Base-by-base conservation (phyloP, 192 early-diverging fungal species). In the Glomus cerebriforme region DNA sequence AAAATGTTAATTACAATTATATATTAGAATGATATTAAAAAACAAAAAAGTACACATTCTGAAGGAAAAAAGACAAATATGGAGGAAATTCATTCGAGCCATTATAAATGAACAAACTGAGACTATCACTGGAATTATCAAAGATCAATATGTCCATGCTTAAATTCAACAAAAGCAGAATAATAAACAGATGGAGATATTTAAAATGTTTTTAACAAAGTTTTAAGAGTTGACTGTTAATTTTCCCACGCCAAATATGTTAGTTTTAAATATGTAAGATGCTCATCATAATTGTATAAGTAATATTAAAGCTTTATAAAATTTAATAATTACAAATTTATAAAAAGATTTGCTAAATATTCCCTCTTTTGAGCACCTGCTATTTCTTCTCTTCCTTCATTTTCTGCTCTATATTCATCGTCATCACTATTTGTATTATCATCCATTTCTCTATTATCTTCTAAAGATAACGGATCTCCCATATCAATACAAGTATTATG, bases 321-420 rank as follows among this genome's bases (percentile, higher is more conserved):
- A 17, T 2, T 10, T 2, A 39, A 10, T 10, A 49, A 49, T 49
- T 49, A 12, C 17, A 49, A 10, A 47, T 10, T 47, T 10, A 47
- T 37, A 10, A 39, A 3, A 39, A 49, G 49, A 22, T 54, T 22
- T 22, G 5, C 19, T 22, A 54, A 54, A 54, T 54, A 54, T 3
- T 54, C 17, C 19, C 49, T 54, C 19, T 54, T 54, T 54, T 54
- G 5, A 1, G 1, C 3, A 54, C 15, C 49, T 10, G 49, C 49
- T 54, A 22, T 54, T 54, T 10, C 1, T 54, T 54, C 49, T 22
- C 15, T 54, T 22, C 3, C 49, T 22, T 22, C 15, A 27, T 64
- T 64, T 13, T 31, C 67, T 70, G 22, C n/a, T 59, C 58, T 29
- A 54, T 67, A 35, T 69, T 69, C 76, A 69, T 78, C 43, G n/a